Percentiles rank a stretch among this genome's conserved stretches.
phyloP scores from a whole-genome alignment of 441 rosid genomes.

The Rhodomyrtus psidioides region DNA sequence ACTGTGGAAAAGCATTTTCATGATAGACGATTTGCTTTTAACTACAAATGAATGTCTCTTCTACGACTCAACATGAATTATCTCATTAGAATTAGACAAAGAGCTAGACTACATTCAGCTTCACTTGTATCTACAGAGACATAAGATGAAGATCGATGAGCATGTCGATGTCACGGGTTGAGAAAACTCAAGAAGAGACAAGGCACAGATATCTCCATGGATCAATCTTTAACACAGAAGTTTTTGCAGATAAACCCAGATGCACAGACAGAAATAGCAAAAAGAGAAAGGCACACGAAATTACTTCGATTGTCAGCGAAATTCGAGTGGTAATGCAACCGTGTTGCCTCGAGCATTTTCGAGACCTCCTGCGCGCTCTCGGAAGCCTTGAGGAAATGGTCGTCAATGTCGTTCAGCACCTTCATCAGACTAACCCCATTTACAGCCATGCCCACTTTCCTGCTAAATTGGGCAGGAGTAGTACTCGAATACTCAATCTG shows the following conservation, averaged over 20 bases:
- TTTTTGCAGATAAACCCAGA: background rate
- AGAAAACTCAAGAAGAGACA: background rate
- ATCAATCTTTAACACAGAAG: background rate
- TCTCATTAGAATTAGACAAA: background rate
- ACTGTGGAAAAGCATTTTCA: background rate
- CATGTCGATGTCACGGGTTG: background rate
- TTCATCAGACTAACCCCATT: conserved; percentile 35
- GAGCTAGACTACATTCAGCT: background rate
- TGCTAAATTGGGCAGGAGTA: conserved; percentile 44
- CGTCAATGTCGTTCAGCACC: conserved; percentile 46
- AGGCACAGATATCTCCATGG: background rate
- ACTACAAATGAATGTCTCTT: background rate
- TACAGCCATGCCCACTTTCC: conserved; percentile 15
- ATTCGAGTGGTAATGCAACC: conserved; percentile 68
- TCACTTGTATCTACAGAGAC: background rate
- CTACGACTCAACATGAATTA: background rate
- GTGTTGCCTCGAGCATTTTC: conserved; percentile 58
- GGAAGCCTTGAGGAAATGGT: conserved; percentile 50
- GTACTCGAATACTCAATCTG: conserved; percentile 56
- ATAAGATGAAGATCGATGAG: background rate
- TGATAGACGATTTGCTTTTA: background rate
- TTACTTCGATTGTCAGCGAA: conserved; percentile 61
- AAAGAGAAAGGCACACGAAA: background rate
- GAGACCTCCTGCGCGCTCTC: conserved; percentile 61
- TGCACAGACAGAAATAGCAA: background rate